Evolutionary conservation across 2,329 filamentous ascomycete species (phyloP), one percentile per base, ranked within the genome.

Genomic region (Diatrype stigma): DNA sequence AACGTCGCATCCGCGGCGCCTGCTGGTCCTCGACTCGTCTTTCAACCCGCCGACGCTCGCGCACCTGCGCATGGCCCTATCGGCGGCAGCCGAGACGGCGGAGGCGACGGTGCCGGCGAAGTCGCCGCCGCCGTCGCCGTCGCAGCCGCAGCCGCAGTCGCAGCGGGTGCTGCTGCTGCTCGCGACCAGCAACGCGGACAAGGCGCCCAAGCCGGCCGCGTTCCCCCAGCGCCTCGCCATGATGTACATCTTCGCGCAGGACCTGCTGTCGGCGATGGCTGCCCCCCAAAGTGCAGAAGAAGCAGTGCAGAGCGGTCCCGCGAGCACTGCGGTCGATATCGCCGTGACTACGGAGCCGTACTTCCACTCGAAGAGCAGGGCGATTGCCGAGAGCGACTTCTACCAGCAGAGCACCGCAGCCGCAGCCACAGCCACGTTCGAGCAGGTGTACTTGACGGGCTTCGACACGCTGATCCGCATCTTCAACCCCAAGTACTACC

Each of bases 381-480:
- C 81, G 1, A 82, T 92, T 26, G 70, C 74, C 0, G 61, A 66
- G 8, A 66, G 67, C 0, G 70, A 71, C 0, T 71, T 73, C 35
- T 83, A 81, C 56, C 48, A 63, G 57, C 40, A 34, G 6, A 35
- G 17, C 23, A 4, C 51, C 45, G 6, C 35, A 21, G 32, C 30
- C 30, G 19, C 37, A 19, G 22, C 66, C 7, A 71, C 6, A 5
- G 26, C 6, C 26, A 30, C 26, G 26, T 30, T 30, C 10, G 26
- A 77, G 48, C 86, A 90, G 60, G 71, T 88, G 3, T 89, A 89
- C 61, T 78, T 92, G 2, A 80, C 83, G 2, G 89, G 89, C 26
- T 93, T 84, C 64, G 89, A 93, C 61, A 93, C 89, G 0, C 70
- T 92, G 6, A 81, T 87, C 16, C 80, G 89, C 19, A 82, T 93